Conservation (phyloP, 192 early-diverging fungal genomes). For the Entrophospora sp. region DNA sequence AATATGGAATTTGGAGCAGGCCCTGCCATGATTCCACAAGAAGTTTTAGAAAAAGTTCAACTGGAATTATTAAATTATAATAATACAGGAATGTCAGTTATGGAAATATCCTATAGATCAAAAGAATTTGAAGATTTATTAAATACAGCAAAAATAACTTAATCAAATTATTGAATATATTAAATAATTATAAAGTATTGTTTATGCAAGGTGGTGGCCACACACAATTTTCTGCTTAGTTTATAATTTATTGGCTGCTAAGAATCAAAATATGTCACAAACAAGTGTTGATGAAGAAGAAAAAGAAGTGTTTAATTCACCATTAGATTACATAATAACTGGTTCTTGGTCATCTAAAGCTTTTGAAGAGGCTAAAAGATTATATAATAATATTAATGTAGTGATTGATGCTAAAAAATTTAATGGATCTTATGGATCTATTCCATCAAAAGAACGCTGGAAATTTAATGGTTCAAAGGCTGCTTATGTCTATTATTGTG, state of each 20-base stretch:
- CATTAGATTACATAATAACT: constrained; percentile 84
- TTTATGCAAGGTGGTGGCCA: constrained; percentile 96
- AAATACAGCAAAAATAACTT: constrained; percentile 65
- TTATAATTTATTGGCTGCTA: constrained; percentile 78
- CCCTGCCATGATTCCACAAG: constrained; percentile 75
- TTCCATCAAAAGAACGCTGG: constrained; percentile 61
- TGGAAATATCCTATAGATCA: constrained; percentile 95
- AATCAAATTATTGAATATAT: constrained; percentile 64
- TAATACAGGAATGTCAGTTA: constrained; percentile 77
- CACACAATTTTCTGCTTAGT: constrained; percentile 85
- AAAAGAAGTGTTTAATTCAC: constrained; percentile 30
- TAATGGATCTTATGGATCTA: constrained; percentile 38
- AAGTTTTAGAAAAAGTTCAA: constrained; percentile 80
- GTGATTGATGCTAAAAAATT: constrained; percentile 63
- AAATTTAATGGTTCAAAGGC: constrained; percentile 56
- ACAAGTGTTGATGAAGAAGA: constrained; percentile 19
- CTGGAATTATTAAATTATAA: constrained; percentile 75
- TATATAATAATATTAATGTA: constrained; percentile 76
- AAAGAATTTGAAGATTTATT: constrained; percentile 71
- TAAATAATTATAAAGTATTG: constrained; percentile 81
- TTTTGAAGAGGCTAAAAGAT: constrained; percentile 67
- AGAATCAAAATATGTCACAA: constrained; percentile 21
- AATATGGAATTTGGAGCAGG: constrained; percentile 93
- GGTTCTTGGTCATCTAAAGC: constrained; percentile 90
- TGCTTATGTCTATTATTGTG: constrained; percentile 92